A percentile compares a stretch with the other conserved stretches of the same genome.
Evolutionary conservation across 441 rosid species (phyloP).

Genomic region (Hura crepitans): DNA sequence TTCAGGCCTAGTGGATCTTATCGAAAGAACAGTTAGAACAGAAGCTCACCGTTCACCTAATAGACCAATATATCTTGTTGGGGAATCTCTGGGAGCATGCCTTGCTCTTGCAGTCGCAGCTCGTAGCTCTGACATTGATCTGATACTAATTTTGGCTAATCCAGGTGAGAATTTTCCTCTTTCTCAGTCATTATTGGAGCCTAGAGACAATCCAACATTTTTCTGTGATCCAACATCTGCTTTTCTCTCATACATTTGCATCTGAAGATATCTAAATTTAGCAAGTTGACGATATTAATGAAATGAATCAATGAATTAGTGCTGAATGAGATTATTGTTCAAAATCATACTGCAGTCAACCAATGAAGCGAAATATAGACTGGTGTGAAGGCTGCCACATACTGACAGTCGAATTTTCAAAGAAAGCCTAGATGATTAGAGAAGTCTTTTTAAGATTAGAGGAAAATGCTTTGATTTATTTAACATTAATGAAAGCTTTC

Average conservation of each 20-base stretch:
- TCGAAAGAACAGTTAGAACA: slow-evolving; percentile 56
- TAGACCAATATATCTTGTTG: slow-evolving; percentile 82
- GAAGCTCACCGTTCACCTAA: slow-evolving; percentile 43
- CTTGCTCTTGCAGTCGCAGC: slow-evolving; percentile 78
- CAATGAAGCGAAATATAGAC: neutral
- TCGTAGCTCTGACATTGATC: slow-evolving; percentile 60
- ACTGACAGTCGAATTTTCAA: neutral
- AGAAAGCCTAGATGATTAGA: neutral
- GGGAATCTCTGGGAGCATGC: slow-evolving; percentile 89
- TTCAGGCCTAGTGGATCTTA: slow-evolving; percentile 61
- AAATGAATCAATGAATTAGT: neutral
- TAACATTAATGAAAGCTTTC: neutral
- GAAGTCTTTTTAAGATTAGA: neutral
- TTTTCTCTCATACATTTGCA: neutral
- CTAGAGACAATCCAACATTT: too few relatives aligned
- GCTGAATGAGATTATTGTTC: neutral
- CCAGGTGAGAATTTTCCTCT: slow-evolving; percentile 47
- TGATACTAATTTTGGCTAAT: slow-evolving; percentile 64
- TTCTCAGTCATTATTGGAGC: neutral
- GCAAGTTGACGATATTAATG: neutral
- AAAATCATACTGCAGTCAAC: neutral
- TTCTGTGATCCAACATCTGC: too few relatives aligned
- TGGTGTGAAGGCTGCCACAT: neutral
- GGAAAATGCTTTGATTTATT: slow-evolving; percentile 6
- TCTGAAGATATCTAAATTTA: neutral